Evolutionary conservation across 1,139 yeast genomes (phyloP), one percentile per base, ranked within the genome.

Genomic region (Protomyces macrosporus): DNA sequence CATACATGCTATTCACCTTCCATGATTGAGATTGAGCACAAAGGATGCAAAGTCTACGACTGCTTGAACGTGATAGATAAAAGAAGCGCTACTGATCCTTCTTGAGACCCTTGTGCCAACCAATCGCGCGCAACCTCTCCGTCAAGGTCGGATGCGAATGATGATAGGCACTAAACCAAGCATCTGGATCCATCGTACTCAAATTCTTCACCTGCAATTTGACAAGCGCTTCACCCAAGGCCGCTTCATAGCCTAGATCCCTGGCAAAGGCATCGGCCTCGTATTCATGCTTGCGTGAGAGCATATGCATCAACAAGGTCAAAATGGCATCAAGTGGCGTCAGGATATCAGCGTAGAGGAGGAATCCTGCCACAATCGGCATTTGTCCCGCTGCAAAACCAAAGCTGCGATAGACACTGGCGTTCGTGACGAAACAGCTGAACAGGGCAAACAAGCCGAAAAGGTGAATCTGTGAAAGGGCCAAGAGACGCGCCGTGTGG

Each of bases 101-200:
- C 48, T 42, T 42, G 16, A 23, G 6, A 14, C 32, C 32, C 48
- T 42, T 42, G 7, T 42, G 23, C 48, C 48, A 42, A 10, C 30
- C 71, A 59, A 93, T 79, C 7, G 96, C 96, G 54, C 77, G 74
- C 70, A 93, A 80, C 78, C 98, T 86, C 77, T 93, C 98, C 16
- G 93, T 84, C 69, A 91, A 78, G 65, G 90, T 86, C 59, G 98
- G 98, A 72, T 93, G 98, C 58, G 93, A 86, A 75, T 88, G 86
- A 73, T 87, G 90, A 76, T 89, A 93, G 53, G 95, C 86, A 37
- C 96, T 87, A 75, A 85, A 93, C 70, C 90, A 81, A 82, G 91
- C 84, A 74, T 93, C 98, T 45, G 95, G 95, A 72, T 87, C 90
- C 79, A 90, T 82, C 39, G 91, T 82, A 64, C 90, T 81, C 74